Conservation (phyloP, 2,329 filamentous ascomycete species). For the Aureobasidium namibiae region DNA sequence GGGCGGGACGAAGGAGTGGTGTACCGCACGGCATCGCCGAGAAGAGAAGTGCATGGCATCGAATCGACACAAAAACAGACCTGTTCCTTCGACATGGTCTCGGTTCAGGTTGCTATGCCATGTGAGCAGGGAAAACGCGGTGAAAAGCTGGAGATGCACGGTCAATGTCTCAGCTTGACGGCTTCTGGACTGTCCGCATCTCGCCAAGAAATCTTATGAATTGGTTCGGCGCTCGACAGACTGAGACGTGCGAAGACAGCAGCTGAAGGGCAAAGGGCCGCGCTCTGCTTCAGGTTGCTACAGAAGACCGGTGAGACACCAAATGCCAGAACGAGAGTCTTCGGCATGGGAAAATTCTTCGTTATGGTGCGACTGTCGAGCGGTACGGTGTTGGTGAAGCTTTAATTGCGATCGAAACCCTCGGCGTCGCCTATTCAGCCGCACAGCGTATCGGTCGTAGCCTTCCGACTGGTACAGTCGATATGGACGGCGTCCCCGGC, state of each 20-base stretch:
- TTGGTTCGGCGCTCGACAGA: neutral
- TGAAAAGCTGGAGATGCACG: constrained; percentile 2
- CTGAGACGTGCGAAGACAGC: neutral
- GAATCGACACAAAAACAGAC: neutral
- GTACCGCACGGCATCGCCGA: constrained; percentile 6
- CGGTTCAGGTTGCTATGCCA: constrained; percentile 3
- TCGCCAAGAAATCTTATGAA: neutral
- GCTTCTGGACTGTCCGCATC: neutral
- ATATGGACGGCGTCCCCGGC: neutral
- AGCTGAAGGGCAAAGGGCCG: neutral
- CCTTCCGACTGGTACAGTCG: neutral
- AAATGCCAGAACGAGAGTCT: neutral
- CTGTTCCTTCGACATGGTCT: neutral
- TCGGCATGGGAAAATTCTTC: neutral
- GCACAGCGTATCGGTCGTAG: neutral
- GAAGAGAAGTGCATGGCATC: neutral
- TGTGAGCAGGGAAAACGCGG: neutral
- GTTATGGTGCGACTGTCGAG: neutral
- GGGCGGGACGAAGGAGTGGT: neutral
- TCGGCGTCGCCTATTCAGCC: constrained; percentile 2
- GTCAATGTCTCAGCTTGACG: constrained; percentile 7
- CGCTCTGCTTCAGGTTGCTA: constrained; percentile 4
- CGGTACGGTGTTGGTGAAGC: neutral
- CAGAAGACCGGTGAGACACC: constrained; percentile 3
- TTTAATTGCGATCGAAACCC: constrained; percentile 1